These are phyloP conservation scores for Xylaria sp. DNA, from an alignment of 2,329 filamentous ascomycete genomes.

Conservation along the genomic window DNA sequence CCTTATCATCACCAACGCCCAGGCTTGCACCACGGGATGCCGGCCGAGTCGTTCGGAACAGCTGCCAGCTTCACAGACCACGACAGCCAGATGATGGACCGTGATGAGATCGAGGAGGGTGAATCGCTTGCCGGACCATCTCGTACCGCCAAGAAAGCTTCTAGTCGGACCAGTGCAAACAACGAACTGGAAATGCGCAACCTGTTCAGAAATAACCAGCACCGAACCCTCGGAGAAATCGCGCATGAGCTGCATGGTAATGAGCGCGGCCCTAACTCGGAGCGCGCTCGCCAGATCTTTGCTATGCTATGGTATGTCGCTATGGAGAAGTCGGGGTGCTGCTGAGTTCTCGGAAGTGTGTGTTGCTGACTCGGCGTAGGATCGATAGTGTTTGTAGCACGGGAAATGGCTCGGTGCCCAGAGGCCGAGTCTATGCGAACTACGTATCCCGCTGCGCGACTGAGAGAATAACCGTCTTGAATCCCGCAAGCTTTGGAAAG, in stretches of 20 bases:
- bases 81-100: constrained; percentile 63
- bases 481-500: constrained; percentile 97
- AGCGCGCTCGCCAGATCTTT: constrained; percentile 83
- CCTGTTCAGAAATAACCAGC: constrained; percentile 69
- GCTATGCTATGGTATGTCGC: constrained; percentile 79
- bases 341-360: not conserved
- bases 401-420: constrained; percentile 83
- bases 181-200: constrained; percentile 82
- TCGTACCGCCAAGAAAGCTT: constrained; percentile 56
- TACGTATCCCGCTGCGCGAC: constrained; percentile 93
- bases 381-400: constrained; percentile 72
- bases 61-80: constrained; percentile 59
- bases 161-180: constrained; percentile 70
- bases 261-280: constrained; percentile 78
- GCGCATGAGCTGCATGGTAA: constrained; percentile 77
- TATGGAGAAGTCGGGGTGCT: not conserved
- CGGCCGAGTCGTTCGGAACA: constrained; percentile 55
- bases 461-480: constrained; percentile 90
- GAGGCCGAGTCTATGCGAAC: constrained; percentile 91
- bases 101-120: constrained; percentile 60
- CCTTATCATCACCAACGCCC: constrained; percentile 47
- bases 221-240: constrained; percentile 70
- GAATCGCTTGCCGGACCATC: constrained; percentile 52
- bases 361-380: constrained; percentile 51
- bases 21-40: constrained; percentile 52